Conservation (phyloP, 176 grass and related monocot genomes). For the Musa itinerans region DNA sequence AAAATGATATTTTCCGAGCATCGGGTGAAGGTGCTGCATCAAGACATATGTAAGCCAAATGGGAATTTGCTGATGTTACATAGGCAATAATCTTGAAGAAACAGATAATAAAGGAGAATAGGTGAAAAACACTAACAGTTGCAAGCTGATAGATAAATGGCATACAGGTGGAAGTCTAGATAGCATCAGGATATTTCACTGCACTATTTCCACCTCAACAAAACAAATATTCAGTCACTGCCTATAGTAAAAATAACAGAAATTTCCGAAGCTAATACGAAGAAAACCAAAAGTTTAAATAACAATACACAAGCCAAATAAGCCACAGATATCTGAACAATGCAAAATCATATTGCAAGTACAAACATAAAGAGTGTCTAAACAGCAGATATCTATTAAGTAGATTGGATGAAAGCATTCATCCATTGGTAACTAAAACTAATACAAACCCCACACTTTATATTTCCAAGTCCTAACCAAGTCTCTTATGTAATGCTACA, state of each 20-base stretch:
- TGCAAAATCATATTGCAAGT: too few species aligned
- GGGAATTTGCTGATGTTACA: neutral
- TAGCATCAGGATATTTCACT: neutral
- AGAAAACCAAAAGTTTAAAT: too few species aligned
- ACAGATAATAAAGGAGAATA: too few species aligned
- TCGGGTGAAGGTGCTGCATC: too few species aligned
- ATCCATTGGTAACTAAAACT: neutral
- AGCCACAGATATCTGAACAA: neutral
- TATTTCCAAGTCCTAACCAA: neutral
- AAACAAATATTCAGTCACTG: neutral
- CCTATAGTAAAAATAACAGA: too few species aligned
- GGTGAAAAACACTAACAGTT: neutral
- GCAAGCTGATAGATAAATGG: neutral
- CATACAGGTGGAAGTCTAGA: too few species aligned
- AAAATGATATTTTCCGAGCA: too few species aligned
- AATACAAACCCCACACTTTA: conserved; percentile 3
- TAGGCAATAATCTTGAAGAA: neutral
- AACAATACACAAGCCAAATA: neutral
- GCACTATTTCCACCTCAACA: neutral
- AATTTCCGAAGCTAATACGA: too few species aligned
- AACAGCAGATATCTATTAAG: neutral
- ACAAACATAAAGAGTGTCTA: neutral
- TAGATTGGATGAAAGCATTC: neutral
- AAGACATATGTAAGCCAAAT: too few species aligned
- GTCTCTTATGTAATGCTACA: neutral